Evolutionary conservation across 176 grass and related monocot species (phyloP).

Genomic region (Oryza glaberrima): DNA sequence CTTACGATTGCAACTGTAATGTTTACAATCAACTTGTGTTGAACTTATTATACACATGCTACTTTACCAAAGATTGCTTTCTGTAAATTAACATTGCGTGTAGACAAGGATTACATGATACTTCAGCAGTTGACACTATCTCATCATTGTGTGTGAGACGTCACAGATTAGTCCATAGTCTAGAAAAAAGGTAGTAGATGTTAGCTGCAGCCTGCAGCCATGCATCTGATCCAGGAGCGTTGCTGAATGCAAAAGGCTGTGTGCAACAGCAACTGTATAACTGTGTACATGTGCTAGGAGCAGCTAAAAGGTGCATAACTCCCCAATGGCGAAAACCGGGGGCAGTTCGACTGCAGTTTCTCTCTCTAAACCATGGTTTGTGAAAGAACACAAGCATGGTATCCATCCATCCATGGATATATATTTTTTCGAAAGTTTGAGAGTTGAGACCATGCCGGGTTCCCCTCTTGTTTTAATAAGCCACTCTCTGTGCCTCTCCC

Average conservation of each 20-base stretch:
- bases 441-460: background rate
- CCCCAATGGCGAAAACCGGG: conserved; percentile 17
- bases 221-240: background rate
- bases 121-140: background rate
- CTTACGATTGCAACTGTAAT: background rate
- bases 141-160: background rate
- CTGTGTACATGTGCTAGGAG: conserved; percentile 5
- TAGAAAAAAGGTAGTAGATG: background rate
- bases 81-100: background rate
- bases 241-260: background rate
- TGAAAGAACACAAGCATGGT: background rate
- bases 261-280: background rate
- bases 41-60: background rate
- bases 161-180: background rate
- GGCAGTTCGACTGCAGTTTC: background rate
- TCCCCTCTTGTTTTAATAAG: background rate
- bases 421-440: background rate
- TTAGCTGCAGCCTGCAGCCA: background rate
- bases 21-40: background rate
- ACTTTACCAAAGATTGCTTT: background rate
- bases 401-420: background rate
- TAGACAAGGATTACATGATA: background rate
- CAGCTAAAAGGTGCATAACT: background rate
- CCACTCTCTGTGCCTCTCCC: background rate
- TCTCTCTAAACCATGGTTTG: background rate